phyloP scores from a whole-genome alignment of 306 rosid genomes.

The Canavalia gladiata region DNA sequence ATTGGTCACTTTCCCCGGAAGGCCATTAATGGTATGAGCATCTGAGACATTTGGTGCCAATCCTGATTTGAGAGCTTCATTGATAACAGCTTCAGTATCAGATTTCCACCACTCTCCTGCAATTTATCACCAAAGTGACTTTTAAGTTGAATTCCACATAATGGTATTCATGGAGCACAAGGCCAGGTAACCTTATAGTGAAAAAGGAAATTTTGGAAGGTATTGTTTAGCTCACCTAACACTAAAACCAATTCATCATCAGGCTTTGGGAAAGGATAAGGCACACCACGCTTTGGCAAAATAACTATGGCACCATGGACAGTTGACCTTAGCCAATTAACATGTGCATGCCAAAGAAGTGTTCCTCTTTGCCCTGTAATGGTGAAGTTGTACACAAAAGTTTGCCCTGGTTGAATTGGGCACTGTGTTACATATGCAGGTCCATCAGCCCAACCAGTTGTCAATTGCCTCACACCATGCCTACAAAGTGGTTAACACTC shows the following conservation, averaged over 20 bases:
- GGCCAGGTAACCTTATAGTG: neutral
- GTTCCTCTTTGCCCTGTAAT: constrained; percentile 93
- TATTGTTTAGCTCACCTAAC: constrained; percentile 61
- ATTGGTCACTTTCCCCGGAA: constrained; percentile 69
- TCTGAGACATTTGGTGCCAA: constrained; percentile 91
- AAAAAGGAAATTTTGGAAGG: neutral
- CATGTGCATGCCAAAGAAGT: constrained; percentile 91
- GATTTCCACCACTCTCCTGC: constrained; percentile 99
- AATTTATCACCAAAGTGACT: constrained; percentile 22
- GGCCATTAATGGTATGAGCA: constrained; percentile 92
- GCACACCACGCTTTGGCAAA: constrained; percentile 88
- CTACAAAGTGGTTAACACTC: constrained; percentile 42
- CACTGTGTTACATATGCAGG: constrained; percentile 91
- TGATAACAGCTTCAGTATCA: constrained; percentile 83
- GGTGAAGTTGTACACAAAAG: constrained; percentile 81
- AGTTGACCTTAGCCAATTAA: constrained; percentile 87
- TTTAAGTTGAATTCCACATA: neutral
- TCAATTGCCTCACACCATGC: constrained; percentile 87
- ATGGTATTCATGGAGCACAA: neutral
- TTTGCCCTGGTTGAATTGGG: constrained; percentile 78
- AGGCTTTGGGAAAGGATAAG: constrained; percentile 88
- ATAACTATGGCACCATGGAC: constrained; percentile 86
- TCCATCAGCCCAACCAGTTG: constrained; percentile 95
- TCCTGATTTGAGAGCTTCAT: constrained; percentile 84
- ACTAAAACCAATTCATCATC: constrained; percentile 75